Percentiles rank a stretch among this genome's conserved stretches.
phyloP scores from a whole-genome alignment of 352 stramenopile species.

The Pythium scleroteichum region DNA sequence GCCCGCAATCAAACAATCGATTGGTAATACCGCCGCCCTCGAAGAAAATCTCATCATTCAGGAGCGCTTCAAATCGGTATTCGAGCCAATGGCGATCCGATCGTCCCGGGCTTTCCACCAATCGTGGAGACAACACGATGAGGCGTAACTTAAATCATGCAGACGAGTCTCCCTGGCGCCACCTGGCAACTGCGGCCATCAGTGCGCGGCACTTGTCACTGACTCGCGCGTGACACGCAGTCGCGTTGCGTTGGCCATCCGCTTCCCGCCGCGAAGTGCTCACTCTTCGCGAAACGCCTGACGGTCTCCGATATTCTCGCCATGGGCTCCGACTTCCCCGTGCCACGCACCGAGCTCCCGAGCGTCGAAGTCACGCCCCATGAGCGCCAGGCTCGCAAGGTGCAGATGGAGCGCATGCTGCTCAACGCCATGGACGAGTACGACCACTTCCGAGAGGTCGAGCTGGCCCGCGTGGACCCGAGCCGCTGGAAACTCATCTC shows the following conservation, averaged over 20 bases:
- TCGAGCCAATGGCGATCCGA: background rate
- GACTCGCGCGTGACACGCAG: too few species aligned
- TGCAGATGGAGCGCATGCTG: conserved; percentile 30
- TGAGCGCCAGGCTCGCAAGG: conserved; percentile 15
- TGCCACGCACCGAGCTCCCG: conserved; percentile 31
- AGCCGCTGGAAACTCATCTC: conserved; percentile 16
- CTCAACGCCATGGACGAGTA: conserved; percentile 21
- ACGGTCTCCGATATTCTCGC: background rate
- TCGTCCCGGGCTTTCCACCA: background rate
- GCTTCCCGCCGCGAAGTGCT: background rate
- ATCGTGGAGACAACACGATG: background rate
- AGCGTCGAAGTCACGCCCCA: conserved; percentile 18
- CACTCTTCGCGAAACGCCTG: background rate
- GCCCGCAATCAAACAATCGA: too few species aligned
- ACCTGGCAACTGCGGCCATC: too few species aligned
- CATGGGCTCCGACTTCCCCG: conserved; percentile 38
- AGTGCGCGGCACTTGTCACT: too few species aligned
- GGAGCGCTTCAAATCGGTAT: background rate
- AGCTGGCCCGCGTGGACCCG: conserved; percentile 11
- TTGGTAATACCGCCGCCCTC: too few species aligned
- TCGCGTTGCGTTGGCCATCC: background rate
- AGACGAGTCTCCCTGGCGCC: too few species aligned
- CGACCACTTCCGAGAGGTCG: conserved; percentile 20
- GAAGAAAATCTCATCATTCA: background rate
- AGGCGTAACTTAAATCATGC: too few species aligned